Percentiles rank a stretch among this genome's conserved stretches.
Evolutionary conservation across 1,284 basidiomycete genomes (phyloP).

Genomic region (Leccinum subrobustum): DNA sequence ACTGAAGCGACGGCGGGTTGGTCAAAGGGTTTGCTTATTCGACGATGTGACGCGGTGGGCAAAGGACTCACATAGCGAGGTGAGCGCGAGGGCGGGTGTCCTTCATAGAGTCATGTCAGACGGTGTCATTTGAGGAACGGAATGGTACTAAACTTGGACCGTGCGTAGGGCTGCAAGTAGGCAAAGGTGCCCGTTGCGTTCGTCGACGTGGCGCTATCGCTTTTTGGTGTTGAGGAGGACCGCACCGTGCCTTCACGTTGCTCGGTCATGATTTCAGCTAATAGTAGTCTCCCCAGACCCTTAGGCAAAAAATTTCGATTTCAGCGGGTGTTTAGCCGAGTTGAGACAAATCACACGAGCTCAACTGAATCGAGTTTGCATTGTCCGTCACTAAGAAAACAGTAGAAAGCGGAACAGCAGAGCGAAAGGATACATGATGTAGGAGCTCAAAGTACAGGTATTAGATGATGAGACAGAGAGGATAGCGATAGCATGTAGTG

Average conservation of each 20-base stretch:
- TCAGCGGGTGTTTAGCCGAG: not conserved
- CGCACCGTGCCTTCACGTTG: not conserved
- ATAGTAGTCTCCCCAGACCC: no score
- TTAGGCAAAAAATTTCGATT: not conserved
- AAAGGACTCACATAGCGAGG: slow-evolving; percentile 31
- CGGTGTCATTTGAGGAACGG: not conserved
- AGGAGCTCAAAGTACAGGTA: not conserved
- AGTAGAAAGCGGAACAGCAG: slow-evolving; percentile 11
- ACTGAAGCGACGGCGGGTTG: slow-evolving; percentile 27
- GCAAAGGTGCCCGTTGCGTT: slow-evolving; percentile 27
- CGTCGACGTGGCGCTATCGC: slow-evolving; percentile 1
- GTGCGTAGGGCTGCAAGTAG: slow-evolving; percentile 30
- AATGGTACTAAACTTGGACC: slow-evolving; percentile 31
- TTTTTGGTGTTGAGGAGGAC: slow-evolving; percentile 1
- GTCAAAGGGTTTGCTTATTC: not conserved
- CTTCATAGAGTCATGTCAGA: slow-evolving; percentile 18
- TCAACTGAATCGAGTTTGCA: not conserved
- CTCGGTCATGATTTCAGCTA: slow-evolving; percentile 9
- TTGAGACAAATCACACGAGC: not conserved
- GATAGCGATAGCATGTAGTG: slow-evolving; percentile 12
- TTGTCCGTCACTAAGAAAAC: slow-evolving; percentile 1
- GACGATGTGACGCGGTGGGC: not conserved
- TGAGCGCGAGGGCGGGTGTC: slow-evolving; percentile 26
- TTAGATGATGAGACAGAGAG: not conserved
- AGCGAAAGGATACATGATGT: slow-evolving; percentile 15